phyloP scores from a whole-genome alignment of 1,284 basidiomycete genomes.

The Rhizopogon parksii region DNA sequence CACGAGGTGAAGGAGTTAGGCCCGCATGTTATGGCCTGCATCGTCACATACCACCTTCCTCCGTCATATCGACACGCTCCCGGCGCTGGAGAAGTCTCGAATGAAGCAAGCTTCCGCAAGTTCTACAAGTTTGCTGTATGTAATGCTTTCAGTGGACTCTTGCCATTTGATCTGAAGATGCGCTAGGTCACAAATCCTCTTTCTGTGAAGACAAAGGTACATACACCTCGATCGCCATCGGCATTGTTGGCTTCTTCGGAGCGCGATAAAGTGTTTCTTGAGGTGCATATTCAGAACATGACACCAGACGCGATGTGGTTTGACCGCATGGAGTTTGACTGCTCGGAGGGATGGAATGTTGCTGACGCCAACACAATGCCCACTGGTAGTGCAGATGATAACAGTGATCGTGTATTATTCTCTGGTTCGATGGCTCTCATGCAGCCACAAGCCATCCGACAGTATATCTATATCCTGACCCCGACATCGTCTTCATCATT shows the following conservation, averaged over 20 bases:
- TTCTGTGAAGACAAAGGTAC: conserved; percentile 86
- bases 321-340: conserved; percentile 67
- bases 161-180: background rate
- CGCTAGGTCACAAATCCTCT: conserved; percentile 77
- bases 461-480: conserved; percentile 76
- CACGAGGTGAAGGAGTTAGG: conserved; percentile 82
- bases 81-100: conserved; percentile 38
- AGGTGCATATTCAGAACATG: conserved; percentile 83
- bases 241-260: conserved; percentile 54
- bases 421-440: conserved; percentile 60
- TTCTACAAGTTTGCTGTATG: conserved; percentile 81
- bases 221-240: conserved; percentile 64
- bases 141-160: conserved; percentile 12
- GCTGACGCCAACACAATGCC: conserved; percentile 43
- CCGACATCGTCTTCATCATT: conserved; percentile 44
- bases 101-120: conserved; percentile 57
- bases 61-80: conserved; percentile 43
- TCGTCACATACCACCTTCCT: conserved; percentile 64
- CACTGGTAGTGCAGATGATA: conserved; percentile 15
- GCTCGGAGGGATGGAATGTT: conserved; percentile 62
- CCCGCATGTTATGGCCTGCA: conserved; percentile 74
- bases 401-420: conserved; percentile 39
- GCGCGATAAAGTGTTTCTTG: conserved; percentile 77
- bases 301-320: conserved; percentile 73
- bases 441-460: conserved; percentile 74